Conservation (phyloP, 2,329 filamentous ascomycete genomes). For the Plectosphaerella plurivora region DNA sequence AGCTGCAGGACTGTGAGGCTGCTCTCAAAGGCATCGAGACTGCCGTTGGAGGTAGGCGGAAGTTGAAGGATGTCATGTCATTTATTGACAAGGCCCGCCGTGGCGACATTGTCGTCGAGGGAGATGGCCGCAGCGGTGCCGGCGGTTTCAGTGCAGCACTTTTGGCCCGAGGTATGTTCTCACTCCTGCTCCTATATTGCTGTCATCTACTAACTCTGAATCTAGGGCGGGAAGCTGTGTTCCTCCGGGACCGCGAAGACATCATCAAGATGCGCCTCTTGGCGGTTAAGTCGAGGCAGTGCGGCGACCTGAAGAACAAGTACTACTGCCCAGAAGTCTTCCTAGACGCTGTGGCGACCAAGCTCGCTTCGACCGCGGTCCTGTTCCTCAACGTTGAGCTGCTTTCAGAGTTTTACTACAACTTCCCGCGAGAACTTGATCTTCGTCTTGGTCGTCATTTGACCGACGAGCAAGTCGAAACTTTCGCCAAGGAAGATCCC, state of each 20-base stretch:
- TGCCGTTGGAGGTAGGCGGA: conserved; percentile 73
- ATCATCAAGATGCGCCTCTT: conserved; percentile 86
- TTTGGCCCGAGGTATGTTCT: conserved; percentile 67
- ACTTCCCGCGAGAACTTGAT: conserved; percentile 92
- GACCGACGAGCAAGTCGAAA: conserved; percentile 74
- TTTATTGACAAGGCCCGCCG: conserved; percentile 90
- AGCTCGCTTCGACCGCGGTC: conserved; percentile 90
- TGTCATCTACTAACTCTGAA: neutral
- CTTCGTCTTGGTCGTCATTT: conserved; percentile 77
- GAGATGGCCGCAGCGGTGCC: conserved; percentile 76
- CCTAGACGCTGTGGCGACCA: conserved; percentile 93
- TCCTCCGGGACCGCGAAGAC: conserved; percentile 86
- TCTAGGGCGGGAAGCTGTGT: conserved; percentile 83
- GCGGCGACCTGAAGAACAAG: conserved; percentile 78
- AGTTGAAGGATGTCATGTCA: conserved; percentile 80
- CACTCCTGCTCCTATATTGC: conserved; percentile 1
- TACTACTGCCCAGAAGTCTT: conserved; percentile 97
- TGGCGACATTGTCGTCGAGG: conserved; percentile 80
- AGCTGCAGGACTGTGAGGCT: conserved; percentile 77
- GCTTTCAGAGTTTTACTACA: conserved; percentile 95
- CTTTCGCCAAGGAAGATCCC: conserved; percentile 88
- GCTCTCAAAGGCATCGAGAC: conserved; percentile 74
- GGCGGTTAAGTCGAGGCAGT: conserved; percentile 88
- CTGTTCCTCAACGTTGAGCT: conserved; percentile 97
- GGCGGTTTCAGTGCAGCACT: conserved; percentile 90